A percentile compares a stretch with the other conserved stretches of the same genome.
Evolutionary conservation across 164 flowering plant genomes (phyloP).

Genomic region (Stephania yunnanensis): DNA sequence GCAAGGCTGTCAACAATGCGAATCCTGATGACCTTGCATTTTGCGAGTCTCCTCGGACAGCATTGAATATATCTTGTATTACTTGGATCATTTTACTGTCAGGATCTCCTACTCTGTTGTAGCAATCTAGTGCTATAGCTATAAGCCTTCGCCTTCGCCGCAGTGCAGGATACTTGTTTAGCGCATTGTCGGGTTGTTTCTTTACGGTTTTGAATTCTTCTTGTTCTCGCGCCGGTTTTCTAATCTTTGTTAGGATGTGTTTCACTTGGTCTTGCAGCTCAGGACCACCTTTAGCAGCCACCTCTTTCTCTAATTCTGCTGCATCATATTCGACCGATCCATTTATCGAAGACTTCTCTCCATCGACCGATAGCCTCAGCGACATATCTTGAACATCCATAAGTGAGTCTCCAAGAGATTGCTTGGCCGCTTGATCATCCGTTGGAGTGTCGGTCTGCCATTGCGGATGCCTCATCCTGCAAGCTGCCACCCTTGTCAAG

Average conservation of each 20-base stretch:
- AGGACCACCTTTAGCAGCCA: conserved; percentile 32
- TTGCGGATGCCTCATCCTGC: conserved; percentile 90
- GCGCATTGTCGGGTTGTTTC: conserved; percentile 33
- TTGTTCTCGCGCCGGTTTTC: conserved; percentile 30
- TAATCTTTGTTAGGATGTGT: conserved; percentile 52
- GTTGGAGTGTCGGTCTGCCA: conserved; percentile 82
- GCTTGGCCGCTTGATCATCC: conserved; percentile 48
- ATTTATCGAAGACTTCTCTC: conserved; percentile 59
- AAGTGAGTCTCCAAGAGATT: conserved; percentile 73
- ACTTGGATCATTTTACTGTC: conserved; percentile 47
- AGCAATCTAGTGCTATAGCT: conserved; percentile 78
- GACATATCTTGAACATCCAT: conserved; percentile 87
- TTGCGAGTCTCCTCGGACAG: conserved; percentile 46
- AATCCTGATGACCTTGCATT: conserved; percentile 52
- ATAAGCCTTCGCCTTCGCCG: conserved; percentile 56
- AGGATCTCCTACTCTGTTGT: conserved; percentile 54
- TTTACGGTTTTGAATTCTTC: conserved; percentile 29
- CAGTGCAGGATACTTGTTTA: conserved; percentile 66
- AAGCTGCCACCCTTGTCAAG: conserved; percentile 80
- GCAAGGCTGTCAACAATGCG: conserved; percentile 84
- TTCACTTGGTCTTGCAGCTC: conserved; percentile 71
- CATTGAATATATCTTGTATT: conserved; percentile 62
- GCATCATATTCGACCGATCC: conserved; percentile 39
- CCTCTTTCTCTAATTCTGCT: conserved; percentile 17
- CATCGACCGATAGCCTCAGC: conserved; percentile 77